Evolutionary conservation across 331 rosid species (phyloP), one percentile per base, ranked within the genome.

Genomic region (Cucumis variabilis): DNA sequence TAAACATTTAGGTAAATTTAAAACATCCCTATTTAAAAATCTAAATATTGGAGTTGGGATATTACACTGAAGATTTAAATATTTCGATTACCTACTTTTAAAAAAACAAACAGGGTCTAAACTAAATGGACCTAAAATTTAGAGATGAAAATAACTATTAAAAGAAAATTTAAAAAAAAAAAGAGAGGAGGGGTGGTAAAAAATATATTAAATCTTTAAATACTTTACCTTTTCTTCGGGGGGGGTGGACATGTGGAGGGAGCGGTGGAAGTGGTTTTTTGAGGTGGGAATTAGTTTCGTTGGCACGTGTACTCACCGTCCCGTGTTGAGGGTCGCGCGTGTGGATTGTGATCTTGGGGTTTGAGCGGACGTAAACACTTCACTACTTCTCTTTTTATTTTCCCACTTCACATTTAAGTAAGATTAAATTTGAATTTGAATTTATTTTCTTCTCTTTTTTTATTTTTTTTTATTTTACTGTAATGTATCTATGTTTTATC

Each of bases 191-290:
- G 8, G 63, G 5, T 4, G 63, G 21, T 16, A 58, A 58, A 58
- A 17, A 58, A 17, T 58, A 58, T 1, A 58, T 58, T 58, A 58
- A 58, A 15, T 17, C 14, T 53, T 58, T 58, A 15, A 58, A 0
- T 58, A 44, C 10, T 16, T 58, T 2, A 16, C 6, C 6, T 55
- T 58, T 58, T 58, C 65, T 58, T 58, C 16, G n/a, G n/a, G n/a
- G n/a, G n/a, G n/a, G n/a, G n/a, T n/a, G n/a, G n/a, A n/a, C 81
- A 75, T 44, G 81, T 21, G 55, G 60, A 44, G 28, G 60, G 62
- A 46, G 62, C 82, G 82, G 13, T n/a, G 60, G 82, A 46, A 46
- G 82, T 75, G 82, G 82, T 46, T n/a, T 44, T 76, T n/a, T 48
- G 82, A 48, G 1, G 82, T 76, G 21, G 63, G 23, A n/a, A 20